Conservation (phyloP, 1,139 yeast genomes). For the Pichia sp. region DNA sequence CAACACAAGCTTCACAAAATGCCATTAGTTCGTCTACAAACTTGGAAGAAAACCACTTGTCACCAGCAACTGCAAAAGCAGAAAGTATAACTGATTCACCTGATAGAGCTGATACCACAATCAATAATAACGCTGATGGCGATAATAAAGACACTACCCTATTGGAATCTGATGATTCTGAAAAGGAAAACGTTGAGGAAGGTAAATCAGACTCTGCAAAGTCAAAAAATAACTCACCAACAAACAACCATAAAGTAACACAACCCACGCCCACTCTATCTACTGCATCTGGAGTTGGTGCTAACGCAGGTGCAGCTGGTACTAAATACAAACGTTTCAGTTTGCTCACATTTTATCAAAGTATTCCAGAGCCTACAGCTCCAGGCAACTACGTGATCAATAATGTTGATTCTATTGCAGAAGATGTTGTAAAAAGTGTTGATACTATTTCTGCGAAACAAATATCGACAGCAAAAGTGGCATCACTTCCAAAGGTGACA, state of each 20-base stretch:
- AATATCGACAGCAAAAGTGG: background rate
- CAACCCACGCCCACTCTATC: background rate
- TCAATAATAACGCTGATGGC: background rate
- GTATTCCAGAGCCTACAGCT: constrained; percentile 22
- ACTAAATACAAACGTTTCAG: constrained; percentile 41
- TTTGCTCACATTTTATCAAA: constrained; percentile 46
- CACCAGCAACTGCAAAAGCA: background rate
- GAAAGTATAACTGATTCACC: constrained; percentile 3
- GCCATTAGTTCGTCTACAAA: background rate
- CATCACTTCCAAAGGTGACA: background rate
- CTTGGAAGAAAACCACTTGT: background rate
- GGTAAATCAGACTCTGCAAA: background rate
- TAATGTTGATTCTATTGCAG: constrained; percentile 4
- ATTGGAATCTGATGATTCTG: constrained; percentile 10
- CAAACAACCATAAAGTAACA: background rate
- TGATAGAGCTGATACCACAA: background rate
- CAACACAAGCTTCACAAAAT: background rate
- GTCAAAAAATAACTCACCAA: background rate
- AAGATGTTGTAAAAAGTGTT: background rate
- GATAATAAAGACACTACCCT: constrained; percentile 24
- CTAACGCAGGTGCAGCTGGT: constrained; percentile 4
- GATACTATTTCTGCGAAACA: background rate
- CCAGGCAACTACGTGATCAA: constrained; percentile 8
- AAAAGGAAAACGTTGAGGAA: constrained; percentile 9
- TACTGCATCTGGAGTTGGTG: background rate